Base-by-base conservation (phyloP, 2,329 filamentous ascomycete species). In the Apiospora marii region DNA sequence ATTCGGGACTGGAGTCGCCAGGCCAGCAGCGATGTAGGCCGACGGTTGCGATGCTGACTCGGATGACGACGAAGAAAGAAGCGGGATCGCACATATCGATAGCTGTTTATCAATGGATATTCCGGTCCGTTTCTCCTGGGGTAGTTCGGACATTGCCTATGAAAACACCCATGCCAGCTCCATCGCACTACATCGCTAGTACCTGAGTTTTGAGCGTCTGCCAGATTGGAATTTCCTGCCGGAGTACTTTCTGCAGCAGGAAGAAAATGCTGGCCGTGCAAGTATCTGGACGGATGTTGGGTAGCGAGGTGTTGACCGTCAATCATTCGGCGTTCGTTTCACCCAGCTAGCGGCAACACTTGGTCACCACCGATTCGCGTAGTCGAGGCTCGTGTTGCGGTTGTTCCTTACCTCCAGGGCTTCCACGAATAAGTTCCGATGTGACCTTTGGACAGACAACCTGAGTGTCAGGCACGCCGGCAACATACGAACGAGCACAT, bases 81-180 rank as follows among this genome's bases (percentile, higher is more conserved):
- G 58, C 58, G 58, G 58, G 19, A 41, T 64, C 58, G 10, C 34
- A 37, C 58, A 64, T 64, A 64, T 64, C 58, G 58, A 64, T 64
- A 64, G 58, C 58, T 64, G 58, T 64, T n/a, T 22, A 64, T 64
- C 58, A 64, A 64, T 64, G 58, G 58, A 64, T 61, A 61, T 64
- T 64, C 58, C 34, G 58, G 58, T 64, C 58, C 34, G 58, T 64
- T 64, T 64, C 58, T 64, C 58, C 58, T 64, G 58, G 58, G 58
- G 58, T 64, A 64, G 58, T 41, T 64, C 58, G 58, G 58, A 64
- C 58, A 64, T 64, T 64, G 58, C 58, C 58, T 64, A 51, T 64
- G 34, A 41, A 64, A 41, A 64, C 41, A 64, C 58, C 58, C 58
- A 64, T 30, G 58, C 58, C 58, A 64, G 58, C 58, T 14, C 58